Evolutionary conservation across 140 eudicot genomes (phyloP).

Genomic region (Flaveria floridana): DNA sequence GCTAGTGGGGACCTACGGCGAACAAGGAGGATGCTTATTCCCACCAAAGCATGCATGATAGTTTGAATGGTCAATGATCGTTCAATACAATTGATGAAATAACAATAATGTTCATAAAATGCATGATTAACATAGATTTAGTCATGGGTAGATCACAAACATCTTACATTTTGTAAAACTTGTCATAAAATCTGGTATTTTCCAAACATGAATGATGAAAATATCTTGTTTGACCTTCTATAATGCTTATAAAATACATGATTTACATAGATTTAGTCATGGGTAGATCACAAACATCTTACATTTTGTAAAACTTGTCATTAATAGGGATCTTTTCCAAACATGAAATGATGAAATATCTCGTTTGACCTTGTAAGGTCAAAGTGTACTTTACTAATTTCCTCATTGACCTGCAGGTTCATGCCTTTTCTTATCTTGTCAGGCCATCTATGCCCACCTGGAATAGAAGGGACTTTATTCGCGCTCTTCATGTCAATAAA

Average conservation of each 20-base stretch:
- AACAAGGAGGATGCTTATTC: neutral
- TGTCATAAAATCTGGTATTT: neutral
- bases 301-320: conserved; percentile 2
- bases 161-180: neutral
- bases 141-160: neutral
- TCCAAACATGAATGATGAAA: neutral
- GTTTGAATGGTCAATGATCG: neutral
- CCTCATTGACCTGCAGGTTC: conserved; percentile 53
- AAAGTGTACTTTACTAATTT: conserved; percentile 10
- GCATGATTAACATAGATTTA: conserved; percentile 2
- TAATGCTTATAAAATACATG: neutral
- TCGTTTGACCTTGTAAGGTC: conserved; percentile 12
- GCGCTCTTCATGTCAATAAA: conserved; percentile 98
- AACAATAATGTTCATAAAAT: neutral
- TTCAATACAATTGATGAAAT: neutral
- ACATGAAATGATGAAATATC: neutral
- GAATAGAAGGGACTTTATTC: conserved; percentile 93
- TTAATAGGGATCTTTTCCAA: neutral
- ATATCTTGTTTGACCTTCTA: neutral
- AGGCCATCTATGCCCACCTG: conserved; percentile 96
- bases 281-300: neutral
- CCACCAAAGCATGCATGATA: neutral
- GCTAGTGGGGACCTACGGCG: too few species aligned
- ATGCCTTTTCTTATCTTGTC: conserved; percentile 95
- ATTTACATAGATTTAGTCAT: neutral